phyloP scores from a whole-genome alignment of 495 filamentous ascomycete species.

The Pseudotulostoma volvatum region DNA sequence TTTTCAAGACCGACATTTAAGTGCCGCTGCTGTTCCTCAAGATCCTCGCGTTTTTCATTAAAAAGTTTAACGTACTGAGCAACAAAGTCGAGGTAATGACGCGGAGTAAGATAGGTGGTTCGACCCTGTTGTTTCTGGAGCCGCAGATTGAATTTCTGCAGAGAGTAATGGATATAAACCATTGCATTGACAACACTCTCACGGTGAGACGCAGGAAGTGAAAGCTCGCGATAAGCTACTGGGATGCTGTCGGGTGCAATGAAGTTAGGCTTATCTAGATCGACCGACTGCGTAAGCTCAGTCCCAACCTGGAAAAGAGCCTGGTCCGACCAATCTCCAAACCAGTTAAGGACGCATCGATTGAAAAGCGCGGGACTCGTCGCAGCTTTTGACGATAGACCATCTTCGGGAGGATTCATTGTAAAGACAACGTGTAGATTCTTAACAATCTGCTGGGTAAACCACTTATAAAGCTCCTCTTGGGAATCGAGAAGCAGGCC shows the following conservation, averaged over 20 bases:
- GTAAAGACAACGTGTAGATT: conserved; percentile 98
- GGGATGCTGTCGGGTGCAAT: conserved; percentile 80
- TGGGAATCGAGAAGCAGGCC: conserved; percentile 88
- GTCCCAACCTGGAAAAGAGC: conserved; percentile 95
- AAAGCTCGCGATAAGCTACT: conserved; percentile 73
- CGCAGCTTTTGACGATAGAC: conserved; percentile 84
- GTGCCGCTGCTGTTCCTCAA: conserved; percentile 96
- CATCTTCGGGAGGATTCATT: conserved; percentile 98
- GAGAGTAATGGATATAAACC: conserved; percentile 94
- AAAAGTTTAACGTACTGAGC: conserved; percentile 95
- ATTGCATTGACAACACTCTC: conserved; percentile 90
- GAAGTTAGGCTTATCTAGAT: conserved; percentile 77
- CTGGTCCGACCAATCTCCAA: conserved; percentile 98
- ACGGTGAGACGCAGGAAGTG: conserved; percentile 71
- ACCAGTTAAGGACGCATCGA: conserved; percentile 98
- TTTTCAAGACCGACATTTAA: conserved; percentile 97
- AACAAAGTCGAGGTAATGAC: conserved; percentile 96
- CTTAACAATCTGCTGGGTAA: conserved; percentile 97
- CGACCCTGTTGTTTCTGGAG: conserved; percentile 81
- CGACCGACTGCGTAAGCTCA: conserved; percentile 87
- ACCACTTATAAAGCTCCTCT: conserved; percentile 99
- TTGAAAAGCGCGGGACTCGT: conserved; percentile 98
- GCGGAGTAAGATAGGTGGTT: conserved; percentile 81
- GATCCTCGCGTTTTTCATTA: conserved; percentile 93
- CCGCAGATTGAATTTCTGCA: conserved; percentile 77